Percentiles rank a stretch among this genome's conserved stretches.
Conservation (phyloP, 1,139 yeast species). For the Ogataea hybrid region DNA sequence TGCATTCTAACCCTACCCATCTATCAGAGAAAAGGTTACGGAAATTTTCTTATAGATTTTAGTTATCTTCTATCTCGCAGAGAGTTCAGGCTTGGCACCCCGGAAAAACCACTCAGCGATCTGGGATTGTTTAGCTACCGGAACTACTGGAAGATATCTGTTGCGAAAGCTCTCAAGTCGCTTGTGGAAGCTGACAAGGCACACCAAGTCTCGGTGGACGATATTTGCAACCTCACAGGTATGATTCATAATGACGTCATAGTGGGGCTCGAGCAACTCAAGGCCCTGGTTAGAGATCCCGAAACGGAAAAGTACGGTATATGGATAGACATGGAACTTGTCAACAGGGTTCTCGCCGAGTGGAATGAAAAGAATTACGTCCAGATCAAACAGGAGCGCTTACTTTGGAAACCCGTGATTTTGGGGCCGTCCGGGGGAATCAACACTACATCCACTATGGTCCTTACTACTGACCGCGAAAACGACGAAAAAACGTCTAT, state of each 20-base stretch:
- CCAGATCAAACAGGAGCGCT: constrained; percentile 46
- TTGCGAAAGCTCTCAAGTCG: constrained; percentile 47
- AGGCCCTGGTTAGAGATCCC: constrained; percentile 52
- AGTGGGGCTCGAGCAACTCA: constrained; percentile 78
- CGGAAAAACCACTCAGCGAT: constrained; percentile 91
- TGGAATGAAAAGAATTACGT: constrained; percentile 61
- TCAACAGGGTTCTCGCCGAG: constrained; percentile 44
- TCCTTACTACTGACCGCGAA: constrained; percentile 20
- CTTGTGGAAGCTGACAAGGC: constrained; percentile 6
- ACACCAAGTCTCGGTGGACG: constrained; percentile 48
- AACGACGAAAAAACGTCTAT: constrained; percentile 29
- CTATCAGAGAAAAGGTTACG: constrained; percentile 86
- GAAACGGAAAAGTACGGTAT: constrained; percentile 50
- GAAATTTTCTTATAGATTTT: constrained; percentile 83
- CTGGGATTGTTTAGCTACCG: constrained; percentile 83
- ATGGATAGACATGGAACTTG: constrained; percentile 44
- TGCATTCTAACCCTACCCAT: constrained; percentile 90
- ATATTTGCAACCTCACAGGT: constrained; percentile 69
- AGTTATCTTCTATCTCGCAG: constrained; percentile 74
- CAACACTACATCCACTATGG: constrained; percentile 51
- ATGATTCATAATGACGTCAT: constrained; percentile 86
- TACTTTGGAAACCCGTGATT: constrained; percentile 82
- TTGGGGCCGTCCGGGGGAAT: constrained; percentile 84
- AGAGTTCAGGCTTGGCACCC: constrained; percentile 84
- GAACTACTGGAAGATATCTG: constrained; percentile 76